Percentiles rank a stretch among this genome's conserved stretches.
phyloP scores from a whole-genome alignment of 768 basidiomycete genomes.

The Leucosporidium yakuticum region DNA sequence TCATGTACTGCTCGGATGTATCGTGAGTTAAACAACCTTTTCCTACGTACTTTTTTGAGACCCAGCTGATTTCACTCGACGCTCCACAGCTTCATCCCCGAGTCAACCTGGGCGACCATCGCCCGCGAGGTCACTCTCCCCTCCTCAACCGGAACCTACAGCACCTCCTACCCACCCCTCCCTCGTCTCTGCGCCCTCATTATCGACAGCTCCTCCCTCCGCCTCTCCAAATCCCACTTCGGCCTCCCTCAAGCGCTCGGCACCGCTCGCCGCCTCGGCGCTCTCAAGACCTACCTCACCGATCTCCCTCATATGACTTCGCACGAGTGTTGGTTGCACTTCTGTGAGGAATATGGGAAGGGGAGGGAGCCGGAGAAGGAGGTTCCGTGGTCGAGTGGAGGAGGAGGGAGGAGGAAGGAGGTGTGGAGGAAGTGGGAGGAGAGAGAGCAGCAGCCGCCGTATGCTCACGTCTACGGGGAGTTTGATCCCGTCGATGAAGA shows the following conservation, averaged over 20 bases:
- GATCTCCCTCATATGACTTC: conserved; percentile 15
- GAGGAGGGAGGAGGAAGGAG: background rate
- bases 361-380: background rate
- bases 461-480: background rate
- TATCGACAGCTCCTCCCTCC: conserved; percentile 12
- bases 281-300: conserved; percentile 17
- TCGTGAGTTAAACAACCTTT: conserved; percentile 60
- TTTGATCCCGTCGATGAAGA: conserved; percentile 10
- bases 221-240: conserved; percentile 10
- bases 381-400: background rate
- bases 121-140: conserved; percentile 12
- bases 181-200: conserved; percentile 20
- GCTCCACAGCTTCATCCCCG: conserved; percentile 19
- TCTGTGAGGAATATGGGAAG: background rate
- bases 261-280: conserved; percentile 13
- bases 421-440: background rate
- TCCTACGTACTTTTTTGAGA: background rate
- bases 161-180: background rate
- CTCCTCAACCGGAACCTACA: conserved; percentile 5
- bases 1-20: conserved; percentile 78
- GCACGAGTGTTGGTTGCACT: conserved; percentile 7
- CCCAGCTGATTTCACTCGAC: background rate
- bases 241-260: conserved; percentile 25
- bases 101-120: conserved; percentile 8
- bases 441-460: background rate